A percentile compares a stretch with the other conserved stretches of the same genome.
Evolutionary conservation across 768 basidiomycete genomes (phyloP).

Genomic region (Boletus pseudopeckii): DNA sequence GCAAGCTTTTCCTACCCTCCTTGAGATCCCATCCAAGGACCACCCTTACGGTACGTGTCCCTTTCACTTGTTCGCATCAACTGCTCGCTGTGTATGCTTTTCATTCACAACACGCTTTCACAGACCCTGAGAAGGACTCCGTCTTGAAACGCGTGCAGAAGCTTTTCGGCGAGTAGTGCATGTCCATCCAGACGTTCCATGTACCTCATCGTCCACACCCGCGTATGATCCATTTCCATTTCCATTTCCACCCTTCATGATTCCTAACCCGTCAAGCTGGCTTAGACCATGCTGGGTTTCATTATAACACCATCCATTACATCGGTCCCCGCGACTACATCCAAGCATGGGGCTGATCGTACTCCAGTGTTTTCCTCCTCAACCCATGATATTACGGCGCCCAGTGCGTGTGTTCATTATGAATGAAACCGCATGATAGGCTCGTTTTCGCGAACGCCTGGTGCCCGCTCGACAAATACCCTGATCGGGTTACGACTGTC

Average conservation of each 20-base stretch:
- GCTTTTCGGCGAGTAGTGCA: slow-evolving; percentile 80
- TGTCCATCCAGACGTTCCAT: slow-evolving; percentile 10
- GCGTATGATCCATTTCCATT: slow-evolving; percentile 5
- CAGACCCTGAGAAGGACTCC: slow-evolving; percentile 95
- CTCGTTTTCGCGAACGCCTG: slow-evolving; percentile 68
- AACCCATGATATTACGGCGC: slow-evolving; percentile 8
- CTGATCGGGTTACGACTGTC: slow-evolving; percentile 58
- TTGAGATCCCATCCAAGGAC: slow-evolving; percentile 98
- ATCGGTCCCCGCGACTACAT: slow-evolving; percentile 16
- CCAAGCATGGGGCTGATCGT: slow-evolving; percentile 13
- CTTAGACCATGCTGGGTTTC: slow-evolving; percentile 23
- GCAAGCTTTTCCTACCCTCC: slow-evolving; percentile 91
- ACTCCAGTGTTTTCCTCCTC: slow-evolving; percentile 7
- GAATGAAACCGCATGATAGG: slow-evolving; percentile 66
- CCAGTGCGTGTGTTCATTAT: slow-evolving; percentile 20
- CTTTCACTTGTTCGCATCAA: not conserved
- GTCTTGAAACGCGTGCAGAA: slow-evolving; percentile 96
- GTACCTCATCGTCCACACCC: slow-evolving; percentile 11
- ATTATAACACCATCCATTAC: slow-evolving; percentile 26
- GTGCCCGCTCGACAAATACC: slow-evolving; percentile 65
- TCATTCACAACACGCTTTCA: slow-evolving; percentile 18
- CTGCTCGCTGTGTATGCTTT: slow-evolving; percentile 3
- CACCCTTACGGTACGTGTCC: slow-evolving; percentile 84
- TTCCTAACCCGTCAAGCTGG: slow-evolving; percentile 6
- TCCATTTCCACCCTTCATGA: slow-evolving; percentile 5